Evolutionary conservation across 768 basidiomycete genomes (phyloP).

Genomic region (Jaapia argillacea): DNA sequence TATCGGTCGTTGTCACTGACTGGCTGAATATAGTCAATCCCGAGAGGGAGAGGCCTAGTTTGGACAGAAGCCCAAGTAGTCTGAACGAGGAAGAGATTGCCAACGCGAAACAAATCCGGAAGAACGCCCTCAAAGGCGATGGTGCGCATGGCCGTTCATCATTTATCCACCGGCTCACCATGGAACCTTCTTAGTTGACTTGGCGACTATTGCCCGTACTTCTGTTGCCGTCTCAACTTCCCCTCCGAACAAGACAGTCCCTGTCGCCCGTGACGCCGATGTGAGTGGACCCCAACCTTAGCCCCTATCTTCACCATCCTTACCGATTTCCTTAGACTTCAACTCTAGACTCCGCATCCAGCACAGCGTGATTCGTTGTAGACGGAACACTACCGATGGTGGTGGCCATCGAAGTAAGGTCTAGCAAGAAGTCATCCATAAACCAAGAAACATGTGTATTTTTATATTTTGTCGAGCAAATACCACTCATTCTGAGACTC

Average conservation of each 20-base stretch:
- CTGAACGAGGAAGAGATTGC: constrained; percentile 45
- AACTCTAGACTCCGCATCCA: no score
- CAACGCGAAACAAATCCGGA: constrained; percentile 58
- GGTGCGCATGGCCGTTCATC: constrained; percentile 21
- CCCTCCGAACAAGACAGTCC: constrained; percentile 15
- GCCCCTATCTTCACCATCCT: no score
- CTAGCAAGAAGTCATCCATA: no score
- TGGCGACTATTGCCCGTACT: constrained; percentile 75
- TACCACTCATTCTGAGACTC: no score
- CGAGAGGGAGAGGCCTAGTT: background rate
- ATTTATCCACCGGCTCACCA: constrained; percentile 11
- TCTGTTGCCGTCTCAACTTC: constrained; percentile 61
- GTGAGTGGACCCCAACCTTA: no score
- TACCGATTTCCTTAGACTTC: no score
- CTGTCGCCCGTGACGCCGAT: constrained; percentile 19
- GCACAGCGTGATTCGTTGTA: no score
- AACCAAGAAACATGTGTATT: no score
- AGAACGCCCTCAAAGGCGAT: constrained; percentile 56
- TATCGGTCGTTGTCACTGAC: constrained; percentile 6
- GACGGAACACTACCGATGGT: no score
- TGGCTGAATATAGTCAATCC: constrained; percentile 2
- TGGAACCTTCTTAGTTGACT: no score
- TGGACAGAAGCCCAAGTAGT: background rate
- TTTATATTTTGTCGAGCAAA: no score
- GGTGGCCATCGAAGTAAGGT: no score